These are phyloP conservation scores for Thamnidium elegans DNA, from an alignment of 192 early-diverging fungal species.

Conservation along the genomic window DNA sequence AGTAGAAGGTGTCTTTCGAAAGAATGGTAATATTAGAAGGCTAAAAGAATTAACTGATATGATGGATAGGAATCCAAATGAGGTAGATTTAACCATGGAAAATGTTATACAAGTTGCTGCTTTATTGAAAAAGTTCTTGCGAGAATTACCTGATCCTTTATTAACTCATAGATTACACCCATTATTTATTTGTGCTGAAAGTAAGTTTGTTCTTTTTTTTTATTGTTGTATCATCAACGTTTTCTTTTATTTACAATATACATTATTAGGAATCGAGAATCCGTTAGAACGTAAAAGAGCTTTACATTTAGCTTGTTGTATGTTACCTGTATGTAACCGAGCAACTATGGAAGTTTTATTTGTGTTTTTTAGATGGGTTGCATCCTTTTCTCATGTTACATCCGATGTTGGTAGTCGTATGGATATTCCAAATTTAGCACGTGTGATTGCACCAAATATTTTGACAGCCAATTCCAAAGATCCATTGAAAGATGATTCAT, in stretches of 20 bases:
- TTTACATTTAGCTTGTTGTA: slow-evolving; percentile 76
- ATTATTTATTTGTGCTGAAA: slow-evolving; percentile 77
- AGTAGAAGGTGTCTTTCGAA: slow-evolving; percentile 93
- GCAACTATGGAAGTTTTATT: slow-evolving; percentile 88
- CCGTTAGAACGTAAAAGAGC: slow-evolving; percentile 56
- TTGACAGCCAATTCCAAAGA: slow-evolving; percentile 84
- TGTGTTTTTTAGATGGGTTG: slow-evolving; percentile 82
- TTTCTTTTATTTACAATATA: not conserved
- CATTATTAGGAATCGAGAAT: slow-evolving; percentile 46
- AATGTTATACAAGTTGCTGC: slow-evolving; percentile 92
- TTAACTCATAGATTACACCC: slow-evolving; percentile 85
- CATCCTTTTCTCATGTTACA: slow-evolving; percentile 69
- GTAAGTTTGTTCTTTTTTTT: slow-evolving; percentile 35
- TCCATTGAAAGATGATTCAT: slow-evolving; percentile 71
- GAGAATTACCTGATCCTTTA: slow-evolving; percentile 93
- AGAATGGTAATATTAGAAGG: slow-evolving; percentile 94
- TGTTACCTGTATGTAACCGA: slow-evolving; percentile 87
- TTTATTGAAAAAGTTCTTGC: slow-evolving; percentile 92
- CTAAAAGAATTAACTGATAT: slow-evolving; percentile 82
- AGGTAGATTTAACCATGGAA: slow-evolving; percentile 66
- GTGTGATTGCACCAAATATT: slow-evolving; percentile 92
- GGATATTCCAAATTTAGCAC: slow-evolving; percentile 89
- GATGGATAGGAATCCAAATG: slow-evolving; percentile 75
- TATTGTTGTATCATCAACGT: not conserved
- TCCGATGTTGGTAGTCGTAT: slow-evolving; percentile 84